Evolutionary conservation across 176 grass and related monocot species (phyloP).

Genomic region (Hordeum marinum): DNA sequence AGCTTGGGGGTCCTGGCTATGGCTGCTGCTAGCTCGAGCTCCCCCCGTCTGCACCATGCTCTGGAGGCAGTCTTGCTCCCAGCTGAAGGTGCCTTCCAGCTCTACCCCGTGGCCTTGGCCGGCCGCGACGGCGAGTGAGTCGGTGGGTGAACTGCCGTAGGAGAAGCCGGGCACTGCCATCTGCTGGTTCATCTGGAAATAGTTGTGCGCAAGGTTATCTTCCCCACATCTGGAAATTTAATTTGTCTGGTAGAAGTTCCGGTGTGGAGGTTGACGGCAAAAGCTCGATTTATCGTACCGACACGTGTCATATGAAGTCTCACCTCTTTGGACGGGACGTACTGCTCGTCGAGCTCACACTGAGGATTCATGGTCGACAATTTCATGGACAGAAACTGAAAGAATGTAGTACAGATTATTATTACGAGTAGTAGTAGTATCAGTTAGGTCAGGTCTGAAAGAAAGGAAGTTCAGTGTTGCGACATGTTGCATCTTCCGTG

Average conservation of each 20-base stretch:
- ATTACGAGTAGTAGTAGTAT: not conserved
- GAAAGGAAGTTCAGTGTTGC: not conserved
- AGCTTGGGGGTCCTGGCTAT: not conserved
- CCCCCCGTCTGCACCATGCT: not conserved
- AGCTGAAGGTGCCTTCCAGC: not conserved
- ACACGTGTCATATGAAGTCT: not conserved
- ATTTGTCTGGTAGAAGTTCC: not conserved
- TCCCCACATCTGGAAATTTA: too few species aligned
- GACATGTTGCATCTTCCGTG: not conserved
- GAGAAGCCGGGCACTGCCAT: not conserved
- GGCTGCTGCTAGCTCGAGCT: not conserved
- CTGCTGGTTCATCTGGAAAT: constrained; percentile 15
- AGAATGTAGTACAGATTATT: not conserved
- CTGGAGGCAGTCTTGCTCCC: constrained; percentile 29
- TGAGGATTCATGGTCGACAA: constrained; percentile 46
- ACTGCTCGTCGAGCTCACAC: constrained; percentile 9
- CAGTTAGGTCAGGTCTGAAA: not conserved
- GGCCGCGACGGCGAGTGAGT: not conserved
- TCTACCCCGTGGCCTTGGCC: not conserved
- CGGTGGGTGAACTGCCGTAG: not conserved
- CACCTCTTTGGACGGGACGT: constrained; percentile 28
- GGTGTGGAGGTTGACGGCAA: not conserved
- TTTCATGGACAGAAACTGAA: constrained; percentile 77
- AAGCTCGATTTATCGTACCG: not conserved
- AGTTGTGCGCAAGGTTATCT: not conserved